Base-by-base conservation (phyloP, 805 yeast genomes). In the Starmera amethionina region DNA sequence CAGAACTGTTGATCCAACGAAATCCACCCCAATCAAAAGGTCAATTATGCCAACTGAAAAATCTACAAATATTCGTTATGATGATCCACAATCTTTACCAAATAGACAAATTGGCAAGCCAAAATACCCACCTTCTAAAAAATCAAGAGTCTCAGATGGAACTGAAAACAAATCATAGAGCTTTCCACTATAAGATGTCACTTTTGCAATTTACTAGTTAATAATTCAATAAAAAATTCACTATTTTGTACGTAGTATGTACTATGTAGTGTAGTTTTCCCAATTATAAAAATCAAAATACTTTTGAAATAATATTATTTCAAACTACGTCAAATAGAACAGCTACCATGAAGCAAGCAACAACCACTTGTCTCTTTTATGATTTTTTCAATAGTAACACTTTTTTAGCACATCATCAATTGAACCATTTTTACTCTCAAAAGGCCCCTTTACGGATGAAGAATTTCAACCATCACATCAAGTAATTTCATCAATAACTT, bases 1-100 rank as follows among this genome's bases (percentile, higher is more conserved):
- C 46, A 72, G 77, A 40, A 78, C 82, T 0, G 64, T 81, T 12
- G 88, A 83, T 55, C 90, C 81, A 36, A 67, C 71, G 1, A 77
- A 73, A 42, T 82, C 89, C 0, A 73, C 76, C 4, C 88, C 83
- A 3, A 64, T 82, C 3, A 74, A 73, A 42, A 61, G 78, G 42
- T 32, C 64, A 3, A 45, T 51, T 14, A 46, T 50, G 1, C 16
- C 32, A 16, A 45, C 45, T 8, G 29, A 47, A 3, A 46, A 40
- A 19, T 30, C 48, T 1, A 22, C 27, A 22, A 22, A 22, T 22
- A 34, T 50, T n/a, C 40, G 59, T 14, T 55, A 50, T 32, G 59
- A 55, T 36, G 50, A 52, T 33, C 59, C 59, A n/a, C 42, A 42
- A 28, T 35, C 52, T 27, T 54, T 44, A 8, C 51, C 50, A 0